phyloP scores from a whole-genome alignment of 83 land plant genomes.

The Diphasiastrum complanatum region DNA sequence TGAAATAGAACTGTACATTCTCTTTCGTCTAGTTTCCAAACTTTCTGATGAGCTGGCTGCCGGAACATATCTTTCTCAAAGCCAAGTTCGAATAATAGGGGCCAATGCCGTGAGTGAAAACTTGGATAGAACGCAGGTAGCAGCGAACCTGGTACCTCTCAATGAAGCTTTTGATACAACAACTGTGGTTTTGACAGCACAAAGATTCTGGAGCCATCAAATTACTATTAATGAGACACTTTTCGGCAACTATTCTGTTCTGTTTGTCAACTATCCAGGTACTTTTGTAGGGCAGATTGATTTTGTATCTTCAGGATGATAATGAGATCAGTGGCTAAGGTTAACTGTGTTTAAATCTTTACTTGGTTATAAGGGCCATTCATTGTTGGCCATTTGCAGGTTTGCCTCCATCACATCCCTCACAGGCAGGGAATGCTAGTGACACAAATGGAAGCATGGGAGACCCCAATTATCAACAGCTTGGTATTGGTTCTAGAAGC shows the following conservation, averaged over 20 bases:
- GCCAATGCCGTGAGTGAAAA: conserved; percentile 61
- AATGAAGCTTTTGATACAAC: conserved; percentile 39
- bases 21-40: conserved; percentile 69
- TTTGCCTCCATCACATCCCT: conserved; percentile 84
- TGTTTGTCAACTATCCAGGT: conserved; percentile 76
- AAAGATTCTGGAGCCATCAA: conserved; percentile 58
- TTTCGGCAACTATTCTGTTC: conserved; percentile 64
- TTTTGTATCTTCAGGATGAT: neutral
- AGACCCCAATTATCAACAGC: conserved; percentile 35
- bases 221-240: conserved; percentile 41
- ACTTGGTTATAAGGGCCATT: neutral
- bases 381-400: conserved; percentile 31
- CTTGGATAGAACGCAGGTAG: conserved; percentile 48
- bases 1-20: conserved; percentile 43
- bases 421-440: conserved; percentile 9
- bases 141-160: conserved; percentile 56
- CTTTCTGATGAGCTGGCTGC: conserved; percentile 61
- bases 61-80: conserved; percentile 37
- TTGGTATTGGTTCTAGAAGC: conserved; percentile 47
- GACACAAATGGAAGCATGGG: conserved; percentile 16
- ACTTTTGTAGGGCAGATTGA: neutral
- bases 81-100: conserved; percentile 76
- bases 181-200: conserved; percentile 45
- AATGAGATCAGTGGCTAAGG: too few species aligned
- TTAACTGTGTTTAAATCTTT: neutral